Percentiles rank a stretch among this genome's conserved stretches.
phyloP scores from a whole-genome alignment of 1,139 yeast genomes.

The Nakaseomyces uthaithaninus region DNA sequence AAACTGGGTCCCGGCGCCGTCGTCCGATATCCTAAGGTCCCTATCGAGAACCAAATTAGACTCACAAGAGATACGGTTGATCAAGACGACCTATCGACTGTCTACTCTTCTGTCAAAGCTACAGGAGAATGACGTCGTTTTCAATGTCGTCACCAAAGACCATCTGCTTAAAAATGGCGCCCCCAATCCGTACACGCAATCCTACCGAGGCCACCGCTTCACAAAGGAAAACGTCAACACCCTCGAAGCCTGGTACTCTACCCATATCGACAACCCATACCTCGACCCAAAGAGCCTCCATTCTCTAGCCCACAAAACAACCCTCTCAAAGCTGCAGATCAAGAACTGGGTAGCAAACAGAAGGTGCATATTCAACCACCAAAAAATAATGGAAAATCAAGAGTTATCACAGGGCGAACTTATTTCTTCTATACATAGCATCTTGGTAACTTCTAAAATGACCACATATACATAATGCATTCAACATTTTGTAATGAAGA shows the following conservation, averaged over 20 bases:
- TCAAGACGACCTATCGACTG: slow-evolving; percentile 7
- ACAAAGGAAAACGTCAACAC: slow-evolving; percentile 13
- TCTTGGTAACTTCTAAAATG: too few relatives aligned
- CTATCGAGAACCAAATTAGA: slow-evolving; percentile 6
- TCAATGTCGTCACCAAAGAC: slow-evolving; percentile 9
- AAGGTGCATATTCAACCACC: slow-evolving; percentile 24
- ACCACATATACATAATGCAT: too few relatives aligned
- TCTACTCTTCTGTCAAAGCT: slow-evolving; percentile 6
- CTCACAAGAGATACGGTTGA: slow-evolving; percentile 7
- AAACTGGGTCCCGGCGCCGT: slow-evolving; percentile 3
- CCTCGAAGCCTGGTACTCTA: slow-evolving; percentile 20
- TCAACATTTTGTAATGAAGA: too few relatives aligned
- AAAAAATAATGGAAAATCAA: too few relatives aligned
- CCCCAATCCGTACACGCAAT: background rate
- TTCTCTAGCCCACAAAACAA: slow-evolving; percentile 13
- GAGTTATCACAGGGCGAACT: slow-evolving; percentile 3
- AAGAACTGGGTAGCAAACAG: slow-evolving; percentile 26
- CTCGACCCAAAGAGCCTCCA: slow-evolving; percentile 14
- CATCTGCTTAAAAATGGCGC: slow-evolving; percentile 5
- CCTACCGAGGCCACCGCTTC: slow-evolving; percentile 20
- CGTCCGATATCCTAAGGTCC: slow-evolving; percentile 6
- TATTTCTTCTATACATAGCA: too few relatives aligned
- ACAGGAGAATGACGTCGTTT: slow-evolving; percentile 7
- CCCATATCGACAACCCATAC: slow-evolving; percentile 19
- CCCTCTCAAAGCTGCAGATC: slow-evolving; percentile 17